Evolutionary conservation across 2,329 filamentous ascomycete species (phyloP), one percentile per base, ranked within the genome.

Genomic region (Venturia asperata): DNA sequence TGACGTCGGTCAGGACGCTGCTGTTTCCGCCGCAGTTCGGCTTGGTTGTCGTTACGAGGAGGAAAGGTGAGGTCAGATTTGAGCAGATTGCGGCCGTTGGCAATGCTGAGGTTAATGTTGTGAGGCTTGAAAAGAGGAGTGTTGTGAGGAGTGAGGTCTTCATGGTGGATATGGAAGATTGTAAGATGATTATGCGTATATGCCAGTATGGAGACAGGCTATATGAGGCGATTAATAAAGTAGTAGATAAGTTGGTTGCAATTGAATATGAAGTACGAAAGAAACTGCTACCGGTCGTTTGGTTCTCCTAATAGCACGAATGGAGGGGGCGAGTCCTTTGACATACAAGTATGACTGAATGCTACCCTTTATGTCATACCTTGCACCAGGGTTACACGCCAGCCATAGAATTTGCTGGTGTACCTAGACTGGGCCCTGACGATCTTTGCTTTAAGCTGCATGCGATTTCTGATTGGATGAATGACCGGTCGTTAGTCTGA

Each of bases 1-100:
- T 21, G n/a, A 42, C 71, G 71, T 67, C 42, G 39, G 37, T 5
- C 39, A 11, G 13, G 47, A 64, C 49, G 63, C 55, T 42, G 55
- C 37, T n/a, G 37, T n/a, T 47, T 11, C 39, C 61, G 30, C 30
- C 6, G 45, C 17, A 63, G 37, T 17, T 7, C 52, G 55, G 55
- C 41, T 37, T 63, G 11, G 37, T 30, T 15, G 27, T 47, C 11
- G 15, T n/a, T 15, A 60, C 3, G 49, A 65, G 27, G 61, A 34
- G 47, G 34, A 17, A 30, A n/a, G 3, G 15, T 19, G 21, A 11
- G 43, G 63, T 42, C 37, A 42, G 19, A n/a, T 15, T 27, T 17
- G 30, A n/a, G 52, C 52, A 58, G 27, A 7, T 34, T n/a, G 24
- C 24, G 49, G 24, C 6, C 24, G 30, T 58, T 58, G 52, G 52